These are phyloP conservation scores for Aspergillus oerlinghausenensis DNA, from an alignment of 2,329 filamentous ascomycete species.

Conservation along the genomic window DNA sequence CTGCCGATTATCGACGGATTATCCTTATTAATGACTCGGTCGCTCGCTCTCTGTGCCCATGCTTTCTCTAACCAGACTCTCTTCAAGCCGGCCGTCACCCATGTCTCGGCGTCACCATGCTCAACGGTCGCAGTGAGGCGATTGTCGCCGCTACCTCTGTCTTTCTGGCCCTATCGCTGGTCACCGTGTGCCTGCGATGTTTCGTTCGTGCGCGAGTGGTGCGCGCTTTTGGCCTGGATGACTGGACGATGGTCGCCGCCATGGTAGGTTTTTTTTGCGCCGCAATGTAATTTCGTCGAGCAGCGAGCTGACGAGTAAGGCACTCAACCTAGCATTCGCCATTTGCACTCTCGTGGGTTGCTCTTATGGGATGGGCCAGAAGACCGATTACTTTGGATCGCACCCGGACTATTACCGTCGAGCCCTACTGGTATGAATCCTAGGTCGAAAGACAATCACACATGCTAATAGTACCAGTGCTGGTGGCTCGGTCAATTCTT, in stretches of 20 bases:
- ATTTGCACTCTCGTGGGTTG: conserved; percentile 24
- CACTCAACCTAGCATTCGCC: conserved; percentile 23
- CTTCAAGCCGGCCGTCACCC: neutral
- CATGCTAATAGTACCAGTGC: conserved; percentile 9
- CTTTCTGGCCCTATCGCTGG: conserved; percentile 31
- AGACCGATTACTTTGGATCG: conserved; percentile 13
- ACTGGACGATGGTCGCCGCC: conserved; percentile 16
- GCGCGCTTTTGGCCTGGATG: conserved; percentile 24
- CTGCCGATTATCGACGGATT: neutral
- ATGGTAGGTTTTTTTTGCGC: conserved; percentile 6
- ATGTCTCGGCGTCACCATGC: neutral
- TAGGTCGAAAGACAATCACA: neutral
- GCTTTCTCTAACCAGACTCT: neutral
- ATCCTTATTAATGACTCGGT: neutral
- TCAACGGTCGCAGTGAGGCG: conserved; percentile 5
- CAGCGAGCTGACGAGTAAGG: conserved; percentile 7
- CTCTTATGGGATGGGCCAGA: conserved; percentile 21
- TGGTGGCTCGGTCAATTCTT: conserved; percentile 52
- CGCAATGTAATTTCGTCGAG: neutral
- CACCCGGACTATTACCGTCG: conserved; percentile 16
- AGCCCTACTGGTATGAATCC: conserved; percentile 21
- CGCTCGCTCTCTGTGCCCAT: neutral
- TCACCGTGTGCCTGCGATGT: conserved; percentile 28
- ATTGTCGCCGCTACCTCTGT: conserved; percentile 16
- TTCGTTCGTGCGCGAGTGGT: conserved; percentile 33